Evolutionary conservation across 805 yeast species (phyloP).

Genomic region (Lipomyces starkeyi): DNA sequence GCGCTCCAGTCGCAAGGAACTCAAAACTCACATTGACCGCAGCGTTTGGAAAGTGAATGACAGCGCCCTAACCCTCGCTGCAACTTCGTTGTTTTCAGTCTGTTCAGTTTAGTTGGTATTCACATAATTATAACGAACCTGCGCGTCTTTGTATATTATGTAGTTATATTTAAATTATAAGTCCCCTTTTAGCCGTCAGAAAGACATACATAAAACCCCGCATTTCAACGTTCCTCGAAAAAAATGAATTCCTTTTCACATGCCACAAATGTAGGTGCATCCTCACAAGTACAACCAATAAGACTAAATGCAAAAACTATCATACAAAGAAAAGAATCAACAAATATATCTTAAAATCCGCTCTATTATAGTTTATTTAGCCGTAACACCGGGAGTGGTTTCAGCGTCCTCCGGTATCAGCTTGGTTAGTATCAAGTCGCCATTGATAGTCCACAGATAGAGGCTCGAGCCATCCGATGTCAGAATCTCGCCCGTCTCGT

Average conservation of each 20-base stretch:
- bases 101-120: no score
- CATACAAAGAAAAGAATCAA: neutral
- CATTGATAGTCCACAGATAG: conserved; percentile 38
- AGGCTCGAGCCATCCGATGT: conserved; percentile 25
- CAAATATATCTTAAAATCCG: neutral
- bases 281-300: neutral
- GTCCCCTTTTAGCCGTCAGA: no score
- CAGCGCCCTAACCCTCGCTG: no score
- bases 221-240: conserved; percentile 3
- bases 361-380: neutral
- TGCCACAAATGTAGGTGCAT: neutral
- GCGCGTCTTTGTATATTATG: no score
- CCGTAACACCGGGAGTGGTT: neutral
- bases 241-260: neutral
- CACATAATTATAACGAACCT: no score
- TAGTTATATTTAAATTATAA: no score
- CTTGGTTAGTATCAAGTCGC: conserved; percentile 27
- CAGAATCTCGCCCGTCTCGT: conserved; percentile 40
- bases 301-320: neutral
- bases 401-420: conserved; percentile 22
- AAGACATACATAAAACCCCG: neutral
- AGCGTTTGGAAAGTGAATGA: no score
- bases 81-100: no score
- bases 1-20: no score
- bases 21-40: no score